A percentile compares a stretch with the other conserved stretches of the same genome.
phyloP scores from a whole-genome alignment of 768 basidiomycete genomes.

The Trametes villosa region DNA sequence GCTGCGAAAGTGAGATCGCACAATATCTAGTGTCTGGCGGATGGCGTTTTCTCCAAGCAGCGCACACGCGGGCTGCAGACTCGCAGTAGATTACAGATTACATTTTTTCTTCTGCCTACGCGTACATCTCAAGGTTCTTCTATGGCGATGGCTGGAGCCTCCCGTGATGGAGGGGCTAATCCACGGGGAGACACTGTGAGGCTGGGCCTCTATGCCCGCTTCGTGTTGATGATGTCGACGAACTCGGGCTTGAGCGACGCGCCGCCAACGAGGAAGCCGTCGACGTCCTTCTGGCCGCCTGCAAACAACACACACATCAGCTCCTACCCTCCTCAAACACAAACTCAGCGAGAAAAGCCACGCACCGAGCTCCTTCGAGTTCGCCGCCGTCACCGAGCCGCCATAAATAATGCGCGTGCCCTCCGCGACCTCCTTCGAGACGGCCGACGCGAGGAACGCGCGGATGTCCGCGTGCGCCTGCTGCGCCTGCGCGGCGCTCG shows the following conservation, averaged over 20 bases:
- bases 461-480: slow-evolving; percentile 88
- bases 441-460: slow-evolving; percentile 62
- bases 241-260: slow-evolving; percentile 99
- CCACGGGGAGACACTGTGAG: not conserved
- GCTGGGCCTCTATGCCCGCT: slow-evolving; percentile 31
- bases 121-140: slow-evolving; percentile 6
- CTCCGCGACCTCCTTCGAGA: slow-evolving; percentile 73
- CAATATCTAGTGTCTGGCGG: too few relatives aligned
- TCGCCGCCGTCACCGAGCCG: slow-evolving; percentile 89
- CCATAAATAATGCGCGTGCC: slow-evolving; percentile 91
- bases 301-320: not conserved
- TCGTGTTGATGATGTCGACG: slow-evolving; percentile 85
- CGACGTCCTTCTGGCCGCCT: slow-evolving; percentile 84
- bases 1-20: too few relatives aligned
- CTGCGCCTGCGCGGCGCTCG: slow-evolving; percentile 90
- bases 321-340: not conserved
- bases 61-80: too few relatives aligned
- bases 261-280: slow-evolving; percentile 98
- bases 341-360: slow-evolving; percentile 7
- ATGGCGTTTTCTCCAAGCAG: too few relatives aligned
- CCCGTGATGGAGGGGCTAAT: too few relatives aligned
- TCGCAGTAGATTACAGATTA: too few relatives aligned
- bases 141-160: not conserved
- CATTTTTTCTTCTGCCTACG: not conserved
- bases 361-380: slow-evolving; percentile 86